Evolutionary conservation across 2,329 filamentous ascomycete genomes (phyloP), one percentile per base, ranked within the genome.

Genomic region (Colletotrichum liaoningense): DNA sequence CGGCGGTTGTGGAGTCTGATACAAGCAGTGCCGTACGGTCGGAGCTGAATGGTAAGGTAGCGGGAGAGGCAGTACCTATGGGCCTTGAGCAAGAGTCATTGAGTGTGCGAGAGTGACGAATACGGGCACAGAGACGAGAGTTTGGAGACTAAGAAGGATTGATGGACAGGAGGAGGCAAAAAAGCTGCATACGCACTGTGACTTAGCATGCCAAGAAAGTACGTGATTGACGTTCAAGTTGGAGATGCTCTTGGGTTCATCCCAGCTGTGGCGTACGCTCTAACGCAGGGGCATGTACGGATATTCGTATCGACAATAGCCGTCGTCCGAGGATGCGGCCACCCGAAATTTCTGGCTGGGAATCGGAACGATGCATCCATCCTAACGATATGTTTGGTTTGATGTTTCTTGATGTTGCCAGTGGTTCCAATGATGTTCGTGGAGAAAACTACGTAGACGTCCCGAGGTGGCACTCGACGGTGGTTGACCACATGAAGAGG

Each of bases 201-300:
- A 38, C 6, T 30, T 28, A 42, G 19, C 46, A 56, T 65, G 46
- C 71, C 67, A 65, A 71, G 70, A 26, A 24, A 57, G 35, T 52
- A 24, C 52, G 52, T 49, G 62, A 71, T 66, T 66, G 67, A 38
- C 56, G 62, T 73, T 66, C 56, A 28, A 56, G 38, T 71, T 66
- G 67, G 35, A 56, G 35, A 65, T 56, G 33, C 54, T 26, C 19
- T 64, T 56, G 28, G 60, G 60, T 65, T 70, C 67, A 70, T 73
- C 67, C 70, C 67, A 66, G 60, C 60, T 6, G 56, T 38, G 38
- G 67, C 54, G 66, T 56, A 57, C 60, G 46, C 38, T 62, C 67
- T 71, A 73, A 73, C 70, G 71, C 71, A 73, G 67, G 71, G 71
- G 71, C 35, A 56, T 64, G 66, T 49, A 49, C 42, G 42, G 42